Base-by-base conservation (phyloP, 75 land plant species). In the Pinus albicaulis region DNA sequence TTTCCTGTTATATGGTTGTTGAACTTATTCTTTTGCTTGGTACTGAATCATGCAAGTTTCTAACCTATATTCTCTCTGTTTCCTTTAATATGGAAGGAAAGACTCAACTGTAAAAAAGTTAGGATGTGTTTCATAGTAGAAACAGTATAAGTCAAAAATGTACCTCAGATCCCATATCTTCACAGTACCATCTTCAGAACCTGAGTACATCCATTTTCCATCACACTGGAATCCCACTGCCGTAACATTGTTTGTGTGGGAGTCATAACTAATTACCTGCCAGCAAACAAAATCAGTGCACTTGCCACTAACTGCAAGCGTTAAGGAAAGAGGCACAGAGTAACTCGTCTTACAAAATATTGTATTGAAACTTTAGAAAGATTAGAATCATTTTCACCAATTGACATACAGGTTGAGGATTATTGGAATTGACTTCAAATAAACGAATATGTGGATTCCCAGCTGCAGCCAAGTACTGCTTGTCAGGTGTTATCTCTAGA, bases 151-250 rank as follows among this genome's bases (percentile, higher is more conserved):
- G 19, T 34, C 31, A 55, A 61, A 44, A 48, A 14, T 55, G 38
- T 78, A 96, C 99, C 99, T 86, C 41, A 95, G 80, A 89, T 97
- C 99, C 99, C 99, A 97, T 52, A 97, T 97, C 82, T 92, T 94
- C 44, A 97, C 95, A 13, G 99, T 97, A 31, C 98, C 99, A 88
- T 97, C 99, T 77, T 97, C 99, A 48, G 99, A 97, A 63, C 98
- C 99, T 23, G 99, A 97, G 75, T 92, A 97, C 99, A 97, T 97
- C 98, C 99, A 97, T 57, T 97, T 94, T 23, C 99, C 99, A 89
- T 97, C 99, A 84, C 98, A 95, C 76, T 94, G 98, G 75, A 97
- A 97, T 61, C 99, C 99, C 36, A 97, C 89, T 25, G 99, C 98
- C 85, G 97, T 97, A 15, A 97, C 99, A 85, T 97, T 97, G 79